Evolutionary conservation across 495 filamentous ascomycete genomes (phyloP), one percentile per base, ranked within the genome.

Genomic region (Corynascus novoguineensis): DNA sequence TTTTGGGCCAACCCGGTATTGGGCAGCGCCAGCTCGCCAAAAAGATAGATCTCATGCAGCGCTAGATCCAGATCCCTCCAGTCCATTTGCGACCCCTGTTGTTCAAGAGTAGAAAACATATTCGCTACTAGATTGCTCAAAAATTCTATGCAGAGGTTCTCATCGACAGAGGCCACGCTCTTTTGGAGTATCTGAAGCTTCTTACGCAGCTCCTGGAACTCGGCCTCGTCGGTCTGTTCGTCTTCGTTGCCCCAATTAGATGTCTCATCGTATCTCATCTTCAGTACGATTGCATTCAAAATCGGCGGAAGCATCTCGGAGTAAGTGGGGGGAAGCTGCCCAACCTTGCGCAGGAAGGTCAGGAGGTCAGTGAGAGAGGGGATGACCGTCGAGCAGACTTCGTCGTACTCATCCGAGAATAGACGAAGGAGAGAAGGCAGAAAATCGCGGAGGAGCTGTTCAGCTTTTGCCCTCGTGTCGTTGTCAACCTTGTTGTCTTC

Each of bases 221-320:
- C 93, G n/a, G 93, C 95, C 68, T 97, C 95, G 67, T 99, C 93
- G 1, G 90, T 95, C 69, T 91, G 86, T 53, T 93, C 89, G 57
- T 95, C 92, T 65, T 97, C 93, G 42, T 89, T 85, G 22, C 91
- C 92, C 95, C 93, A 99, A 25, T 82, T 86, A 0, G 89, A 85
- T 11, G 93, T 95, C 65, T 96, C 91, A 63, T 97, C 95, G 65
- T 93, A 97, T 62, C 92, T 85, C 88, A 96, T 96, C 78, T 97
- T 99, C 21, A 81, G 73, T 53, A 97, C 85, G 54, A 97, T 92
- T 12, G 92, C 92, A 65, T 90, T 88, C 40, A 99, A 75, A 53
- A 99, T 88, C 0, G 89, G 86, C 14, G 86, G 84, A 9, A 99
- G 78, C 76, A 95, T 92, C 9, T 81, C 74, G 5, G 84, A 77